Conservation (phyloP, 169 alveolate species). For the Plasmodium gaboni region DNA sequence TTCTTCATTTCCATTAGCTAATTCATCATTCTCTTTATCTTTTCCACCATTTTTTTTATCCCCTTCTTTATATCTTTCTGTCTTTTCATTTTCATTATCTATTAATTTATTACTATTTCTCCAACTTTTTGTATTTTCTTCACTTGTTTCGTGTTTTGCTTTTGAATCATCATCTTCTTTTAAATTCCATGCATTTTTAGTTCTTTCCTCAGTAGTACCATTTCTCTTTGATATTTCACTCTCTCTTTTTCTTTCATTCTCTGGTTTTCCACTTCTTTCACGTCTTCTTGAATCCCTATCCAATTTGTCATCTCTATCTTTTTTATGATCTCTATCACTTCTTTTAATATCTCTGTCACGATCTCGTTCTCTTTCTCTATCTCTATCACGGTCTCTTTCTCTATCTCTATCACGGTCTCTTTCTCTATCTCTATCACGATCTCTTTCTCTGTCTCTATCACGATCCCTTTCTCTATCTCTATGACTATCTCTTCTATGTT, state of each 20-base stretch:
- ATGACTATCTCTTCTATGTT: conserved; percentile 19
- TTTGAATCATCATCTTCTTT: conserved; percentile 20
- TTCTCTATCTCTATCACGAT: conserved; percentile 15
- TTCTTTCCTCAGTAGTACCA: conserved; percentile 25
- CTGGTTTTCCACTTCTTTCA: conserved; percentile 35
- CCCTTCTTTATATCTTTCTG: conserved; percentile 8
- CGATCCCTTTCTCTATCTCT: conserved; percentile 53
- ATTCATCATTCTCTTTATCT: conserved; percentile 44
- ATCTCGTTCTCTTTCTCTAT: conserved; percentile 27
- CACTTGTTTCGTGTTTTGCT: conserved; percentile 14
- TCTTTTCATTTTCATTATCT: conserved; percentile 15
- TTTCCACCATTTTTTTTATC: conserved; percentile 29
- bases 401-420: conserved; percentile 17
- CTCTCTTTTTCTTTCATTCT: conserved; percentile 56
- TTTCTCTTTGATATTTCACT: conserved; percentile 17
- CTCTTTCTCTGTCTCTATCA: conserved; percentile 21
- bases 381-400: conserved; percentile 17
- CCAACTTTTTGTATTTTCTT: neutral
- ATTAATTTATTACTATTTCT: conserved; percentile 7
- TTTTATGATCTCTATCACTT: conserved; percentile 78
- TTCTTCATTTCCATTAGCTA: conserved; percentile 30
- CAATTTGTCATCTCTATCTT: conserved; percentile 73
- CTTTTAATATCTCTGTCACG: conserved; percentile 35
- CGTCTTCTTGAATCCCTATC: conserved; percentile 35
- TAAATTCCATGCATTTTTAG: conserved; percentile 12